A percentile compares a stretch with the other conserved stretches of the same genome.
phyloP scores from a whole-genome alignment of 495 filamentous ascomycete genomes.

The Chlorociboria aeruginascens region DNA sequence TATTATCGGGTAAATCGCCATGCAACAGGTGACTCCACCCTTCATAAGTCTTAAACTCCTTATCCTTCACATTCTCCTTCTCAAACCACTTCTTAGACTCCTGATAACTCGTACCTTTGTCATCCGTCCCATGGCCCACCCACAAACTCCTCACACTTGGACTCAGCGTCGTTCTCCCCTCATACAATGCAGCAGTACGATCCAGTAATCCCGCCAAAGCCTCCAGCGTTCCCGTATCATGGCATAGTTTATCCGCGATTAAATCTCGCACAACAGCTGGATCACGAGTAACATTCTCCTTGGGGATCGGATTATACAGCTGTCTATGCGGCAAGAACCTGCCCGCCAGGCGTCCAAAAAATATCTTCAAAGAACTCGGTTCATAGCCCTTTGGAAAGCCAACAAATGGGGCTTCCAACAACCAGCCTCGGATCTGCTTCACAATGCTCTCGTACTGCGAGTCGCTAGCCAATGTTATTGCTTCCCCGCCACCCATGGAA shows the following conservation, averaged over 20 bases:
- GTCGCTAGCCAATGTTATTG: conserved; percentile 36
- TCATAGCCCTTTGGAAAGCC: conserved; percentile 47
- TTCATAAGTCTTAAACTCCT: conserved; percentile 58
- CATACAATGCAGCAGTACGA: conserved; percentile 39
- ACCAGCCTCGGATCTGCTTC: conserved; percentile 46
- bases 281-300: conserved; percentile 50
- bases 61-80: conserved; percentile 44
- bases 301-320: conserved; percentile 43
- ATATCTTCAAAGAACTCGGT: conserved; percentile 44
- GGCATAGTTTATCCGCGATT: conserved; percentile 51
- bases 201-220: conserved; percentile 65
- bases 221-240: conserved; percentile 70
- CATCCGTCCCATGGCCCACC: conserved; percentile 55
- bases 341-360: conserved; percentile 50
- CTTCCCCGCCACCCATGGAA: conserved; percentile 71
- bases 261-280: conserved; percentile 40
- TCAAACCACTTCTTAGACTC: conserved; percentile 46
- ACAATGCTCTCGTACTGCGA: conserved; percentile 30
- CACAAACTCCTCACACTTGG: conserved; percentile 35
- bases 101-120: conserved; percentile 51
- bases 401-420: conserved; percentile 60
- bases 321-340: conserved; percentile 49
- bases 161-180: conserved; percentile 28
- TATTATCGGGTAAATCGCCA: conserved; percentile 50
- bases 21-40: conserved; percentile 74